These are phyloP conservation scores for Boletus albobrunnescens DNA, from an alignment of 1,284 basidiomycete species.

Conservation along the genomic window DNA sequence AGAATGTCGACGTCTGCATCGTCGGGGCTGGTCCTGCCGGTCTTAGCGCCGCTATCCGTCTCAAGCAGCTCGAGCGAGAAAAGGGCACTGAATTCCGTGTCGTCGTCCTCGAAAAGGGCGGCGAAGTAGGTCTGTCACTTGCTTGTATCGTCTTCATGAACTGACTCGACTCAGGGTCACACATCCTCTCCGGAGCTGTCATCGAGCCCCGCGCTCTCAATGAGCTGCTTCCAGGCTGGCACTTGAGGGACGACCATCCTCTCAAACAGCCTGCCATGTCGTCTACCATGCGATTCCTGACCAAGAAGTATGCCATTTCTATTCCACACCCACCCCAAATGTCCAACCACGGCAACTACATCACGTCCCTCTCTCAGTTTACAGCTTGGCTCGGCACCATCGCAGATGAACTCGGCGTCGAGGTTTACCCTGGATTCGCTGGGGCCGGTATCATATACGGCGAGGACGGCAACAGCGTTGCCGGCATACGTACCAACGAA, in stretches of 20 bases:
- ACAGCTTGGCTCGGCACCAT: conserved; percentile 88
- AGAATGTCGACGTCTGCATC: conserved; percentile 95
- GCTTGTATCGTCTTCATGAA: neutral
- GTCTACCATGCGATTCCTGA: conserved; percentile 88
- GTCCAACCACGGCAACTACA: conserved; percentile 92
- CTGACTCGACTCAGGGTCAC: conserved; percentile 62
- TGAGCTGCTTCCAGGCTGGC: conserved; percentile 91
- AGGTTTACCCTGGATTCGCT: conserved; percentile 97
- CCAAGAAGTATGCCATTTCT: conserved; percentile 67
- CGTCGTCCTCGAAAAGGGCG: conserved; percentile 93
- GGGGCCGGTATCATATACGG: conserved; percentile 81
- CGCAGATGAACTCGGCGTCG: conserved; percentile 89
- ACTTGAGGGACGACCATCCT: conserved; percentile 50
- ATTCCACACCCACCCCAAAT: conserved; percentile 98
- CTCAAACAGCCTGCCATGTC: conserved; percentile 79
- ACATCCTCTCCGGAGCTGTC: conserved; percentile 95
- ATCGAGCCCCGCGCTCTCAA: conserved; percentile 90
- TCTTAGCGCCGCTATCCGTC: conserved; percentile 90
- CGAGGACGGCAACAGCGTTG: conserved; percentile 63
- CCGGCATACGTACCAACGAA: conserved; percentile 91
- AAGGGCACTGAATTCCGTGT: conserved; percentile 74
- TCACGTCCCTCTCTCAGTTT: conserved; percentile 86
- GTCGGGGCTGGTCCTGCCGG: conserved; percentile 96
- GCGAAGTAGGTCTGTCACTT: conserved; percentile 76
- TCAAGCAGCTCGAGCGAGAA: conserved; percentile 78